Conservation (phyloP, 2,329 filamentous ascomycete species). For the Teratosphaeria destructans region DNA sequence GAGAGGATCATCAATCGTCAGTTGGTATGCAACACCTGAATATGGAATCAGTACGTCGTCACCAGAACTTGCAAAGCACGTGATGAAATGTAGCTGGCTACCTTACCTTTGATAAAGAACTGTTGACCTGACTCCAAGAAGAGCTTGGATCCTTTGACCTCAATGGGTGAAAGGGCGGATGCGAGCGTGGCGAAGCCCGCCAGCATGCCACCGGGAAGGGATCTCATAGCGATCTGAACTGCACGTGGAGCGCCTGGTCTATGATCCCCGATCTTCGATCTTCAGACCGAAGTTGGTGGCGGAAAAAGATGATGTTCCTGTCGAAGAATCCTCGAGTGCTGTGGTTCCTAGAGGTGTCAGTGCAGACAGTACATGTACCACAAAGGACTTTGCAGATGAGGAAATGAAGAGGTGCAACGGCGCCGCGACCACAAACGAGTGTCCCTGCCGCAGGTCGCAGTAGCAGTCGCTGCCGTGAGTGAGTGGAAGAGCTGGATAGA, state of each 20-base stretch:
- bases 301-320: not conserved
- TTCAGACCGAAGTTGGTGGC: not conserved
- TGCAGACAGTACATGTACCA: not conserved
- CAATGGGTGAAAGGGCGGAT: not conserved
- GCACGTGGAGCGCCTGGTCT: not conserved
- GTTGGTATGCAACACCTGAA: slow-evolving; percentile 32
- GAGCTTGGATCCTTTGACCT: slow-evolving; percentile 63
- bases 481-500: not conserved
- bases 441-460: not conserved
- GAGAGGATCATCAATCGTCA: slow-evolving; percentile 62
- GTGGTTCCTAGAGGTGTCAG: not conserved
- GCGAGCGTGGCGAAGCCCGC: not conserved
- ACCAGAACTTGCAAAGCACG: too few relatives aligned
- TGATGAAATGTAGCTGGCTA: slow-evolving; percentile 35
- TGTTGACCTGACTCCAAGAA: slow-evolving; percentile 72
- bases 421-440: not conserved
- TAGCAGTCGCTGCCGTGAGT: not conserved
- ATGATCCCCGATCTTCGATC: not conserved
- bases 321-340: not conserved
- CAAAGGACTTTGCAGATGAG: not conserved
- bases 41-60: slow-evolving; percentile 15
- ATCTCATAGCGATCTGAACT: not conserved
- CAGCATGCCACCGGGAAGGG: not conserved
- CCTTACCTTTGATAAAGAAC: slow-evolving; percentile 78
- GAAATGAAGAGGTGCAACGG: not conserved